These are phyloP conservation scores for Cicer judaicum DNA, from an alignment of 306 rosid genomes.

Conservation along the genomic window DNA sequence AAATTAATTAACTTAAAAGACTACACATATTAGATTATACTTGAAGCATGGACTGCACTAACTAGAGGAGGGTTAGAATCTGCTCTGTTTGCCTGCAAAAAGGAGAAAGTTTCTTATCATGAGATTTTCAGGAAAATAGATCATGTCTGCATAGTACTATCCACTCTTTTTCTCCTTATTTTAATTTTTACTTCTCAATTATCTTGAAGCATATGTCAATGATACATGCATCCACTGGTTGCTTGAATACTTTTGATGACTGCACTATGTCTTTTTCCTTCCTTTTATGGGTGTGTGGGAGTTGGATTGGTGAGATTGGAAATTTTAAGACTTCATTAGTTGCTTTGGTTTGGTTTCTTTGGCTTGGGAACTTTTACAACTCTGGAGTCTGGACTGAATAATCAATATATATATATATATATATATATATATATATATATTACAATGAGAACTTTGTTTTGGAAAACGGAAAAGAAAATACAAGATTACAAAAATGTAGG, in stretches of 20 bases:
- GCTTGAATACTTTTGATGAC: conserved; percentile 41
- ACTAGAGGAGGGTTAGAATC: conserved; percentile 23
- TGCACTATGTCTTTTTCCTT: conserved; percentile 24
- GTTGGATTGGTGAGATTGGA: conserved; percentile 22
- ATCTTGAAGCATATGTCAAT: conserved; percentile 23
- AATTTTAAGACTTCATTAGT: conserved; percentile 6
- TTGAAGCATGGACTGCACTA: conserved; percentile 4
- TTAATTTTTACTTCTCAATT: conserved; percentile 34
- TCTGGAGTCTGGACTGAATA: conserved; percentile 22
- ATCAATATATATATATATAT: conserved; percentile 28
- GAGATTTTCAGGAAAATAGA: conserved; percentile 24
- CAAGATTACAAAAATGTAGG: no score
- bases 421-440: conserved; percentile 26
- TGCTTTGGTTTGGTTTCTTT: conserved; percentile 6
- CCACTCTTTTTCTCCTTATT: conserved; percentile 19
- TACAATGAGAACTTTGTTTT: no score
- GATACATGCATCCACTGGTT: conserved; percentile 24
- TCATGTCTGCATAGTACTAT: background rate
- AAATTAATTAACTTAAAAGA: no score
- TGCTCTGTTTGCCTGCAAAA: conserved; percentile 8
- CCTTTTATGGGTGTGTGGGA: conserved; percentile 9
- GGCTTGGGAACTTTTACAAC: conserved; percentile 12
- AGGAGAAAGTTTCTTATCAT: conserved; percentile 22
- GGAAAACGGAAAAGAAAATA: no score
- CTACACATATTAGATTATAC: background rate